These are phyloP conservation scores for Penicillium oxalicum DNA, from an alignment of 2,329 filamentous ascomycete genomes.

Conservation along the genomic window DNA sequence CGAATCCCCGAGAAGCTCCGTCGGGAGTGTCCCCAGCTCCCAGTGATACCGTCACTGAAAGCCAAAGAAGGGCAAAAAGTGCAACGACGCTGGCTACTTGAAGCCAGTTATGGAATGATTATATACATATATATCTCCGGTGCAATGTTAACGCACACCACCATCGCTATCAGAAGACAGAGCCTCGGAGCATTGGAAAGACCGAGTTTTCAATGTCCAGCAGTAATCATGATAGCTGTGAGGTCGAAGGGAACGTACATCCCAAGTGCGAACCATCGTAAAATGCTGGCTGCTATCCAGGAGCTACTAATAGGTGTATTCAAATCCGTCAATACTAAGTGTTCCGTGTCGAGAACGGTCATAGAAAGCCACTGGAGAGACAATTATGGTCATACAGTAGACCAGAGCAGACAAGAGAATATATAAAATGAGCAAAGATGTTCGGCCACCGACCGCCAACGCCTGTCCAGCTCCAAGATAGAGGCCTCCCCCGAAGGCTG, in stretches of 20 bases:
- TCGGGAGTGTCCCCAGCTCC: slow-evolving; percentile 48
- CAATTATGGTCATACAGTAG: slow-evolving; percentile 44
- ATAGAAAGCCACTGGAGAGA: slow-evolving; percentile 37
- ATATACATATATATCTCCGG: slow-evolving; percentile 46
- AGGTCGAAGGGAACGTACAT: slow-evolving; percentile 53
- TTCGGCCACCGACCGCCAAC: slow-evolving; percentile 48
- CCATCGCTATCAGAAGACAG: slow-evolving; percentile 52
- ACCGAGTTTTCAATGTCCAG: slow-evolving; percentile 52
- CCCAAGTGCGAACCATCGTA: slow-evolving; percentile 44
- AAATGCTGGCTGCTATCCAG: slow-evolving; percentile 33
- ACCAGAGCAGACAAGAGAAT: slow-evolving; percentile 43
- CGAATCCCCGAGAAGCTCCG: slow-evolving; percentile 45
- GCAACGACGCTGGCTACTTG: slow-evolving; percentile 46
- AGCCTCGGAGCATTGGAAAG: slow-evolving; percentile 39
- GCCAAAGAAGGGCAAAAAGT: slow-evolving; percentile 41
- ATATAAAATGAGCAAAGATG: slow-evolving; percentile 49
- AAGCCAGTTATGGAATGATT: slow-evolving; percentile 47
- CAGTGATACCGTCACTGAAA: slow-evolving; percentile 45
- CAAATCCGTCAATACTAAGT: slow-evolving; percentile 36
- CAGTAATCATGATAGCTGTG: slow-evolving; percentile 58
- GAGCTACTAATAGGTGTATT: slow-evolving; percentile 38
- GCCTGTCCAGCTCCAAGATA: slow-evolving; percentile 52
- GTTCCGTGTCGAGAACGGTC: slow-evolving; percentile 34
- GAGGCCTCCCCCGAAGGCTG: slow-evolving; percentile 52
- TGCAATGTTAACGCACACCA: slow-evolving; percentile 46